Evolutionary conservation across 2,329 filamentous ascomycete genomes (phyloP), one percentile per base, ranked within the genome.

Genomic region (Lachnellula willkommii): DNA sequence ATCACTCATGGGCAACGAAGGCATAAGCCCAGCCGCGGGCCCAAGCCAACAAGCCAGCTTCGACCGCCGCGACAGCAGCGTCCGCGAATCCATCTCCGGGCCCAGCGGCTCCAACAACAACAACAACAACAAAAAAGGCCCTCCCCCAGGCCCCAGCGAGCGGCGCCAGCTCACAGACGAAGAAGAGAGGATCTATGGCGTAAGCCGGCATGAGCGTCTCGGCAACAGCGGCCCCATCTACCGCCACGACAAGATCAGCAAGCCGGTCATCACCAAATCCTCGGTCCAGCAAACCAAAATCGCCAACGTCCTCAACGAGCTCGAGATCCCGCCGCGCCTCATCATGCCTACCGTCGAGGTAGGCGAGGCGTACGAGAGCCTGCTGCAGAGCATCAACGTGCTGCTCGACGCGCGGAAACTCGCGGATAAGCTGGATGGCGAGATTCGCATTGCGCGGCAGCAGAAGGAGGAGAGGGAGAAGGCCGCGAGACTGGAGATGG

Each of bases 201-300:
- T 99, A 9, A 83, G 87, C 7, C 84, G 89, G 62, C 88, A 93
- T 69, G 93, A 97, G 54, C 88, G 93, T 28, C 79, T 96, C 40
- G 85, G 87, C 20, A 64, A 58, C 1, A 88, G 87, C 8, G 93
- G 94, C 6, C 89, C 96, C 37, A 87, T 89, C 14, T 97, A 97
- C 79, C 89, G 93, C 12, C 90, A 90, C 28, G 89, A 93, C 65
- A 87, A 84, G 70, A 82, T 93, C 56, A 85, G 87, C 63, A 91
- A 91, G 71, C 81, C 90, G 24, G 87, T 90, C 54, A 84, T 85
- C 39, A 87, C 87, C 61, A 92, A 92, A 74, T 87, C 82, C 15
- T 83, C 86, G 53, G 82, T 88, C 58, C 88, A 92, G 69, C 89
- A 89, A 62, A 73, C 83, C 58, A 88, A 89, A 60, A 91, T 94